Percentiles rank a stretch among this genome's conserved stretches.
Evolutionary conservation across 306 rosid genomes (phyloP).

Genomic region (Lathyrus sativus): DNA sequence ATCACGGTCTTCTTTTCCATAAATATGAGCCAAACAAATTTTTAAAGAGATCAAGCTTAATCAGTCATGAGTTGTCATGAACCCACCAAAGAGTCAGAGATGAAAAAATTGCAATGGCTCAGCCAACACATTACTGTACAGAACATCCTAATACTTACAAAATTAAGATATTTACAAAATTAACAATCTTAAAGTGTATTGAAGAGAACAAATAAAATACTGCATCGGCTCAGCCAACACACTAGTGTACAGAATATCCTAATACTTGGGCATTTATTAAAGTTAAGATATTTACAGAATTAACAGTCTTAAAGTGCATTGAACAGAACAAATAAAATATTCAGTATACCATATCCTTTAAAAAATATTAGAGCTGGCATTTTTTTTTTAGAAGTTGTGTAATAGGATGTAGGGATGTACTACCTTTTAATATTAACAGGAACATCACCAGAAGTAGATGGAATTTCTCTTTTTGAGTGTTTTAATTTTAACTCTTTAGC

Average conservation of each 20-base stretch:
- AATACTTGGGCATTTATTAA: slow-evolving; percentile 3
- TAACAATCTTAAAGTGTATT: slow-evolving; percentile 16
- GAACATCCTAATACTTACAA: slow-evolving; percentile 25
- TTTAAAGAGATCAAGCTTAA: not conserved
- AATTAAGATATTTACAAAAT: slow-evolving; percentile 6
- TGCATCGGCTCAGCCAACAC: not conserved
- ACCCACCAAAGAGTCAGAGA: not conserved
- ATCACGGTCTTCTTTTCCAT: slow-evolving; percentile 1
- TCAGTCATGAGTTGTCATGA: slow-evolving; percentile 5
- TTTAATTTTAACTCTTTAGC: slow-evolving; percentile 61
- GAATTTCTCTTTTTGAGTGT: slow-evolving; percentile 32
- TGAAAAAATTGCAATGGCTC: slow-evolving; percentile 6
- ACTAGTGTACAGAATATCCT: slow-evolving; percentile 24
- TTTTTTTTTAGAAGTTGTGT: not conserved
- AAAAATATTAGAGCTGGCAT: not conserved
- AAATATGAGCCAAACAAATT: slow-evolving; percentile 14
- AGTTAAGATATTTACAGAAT: slow-evolving; percentile 11
- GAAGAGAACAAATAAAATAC: slow-evolving; percentile 7
- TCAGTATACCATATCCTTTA: slow-evolving; percentile 1
- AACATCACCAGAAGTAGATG: slow-evolving; percentile 45
- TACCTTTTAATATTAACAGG: slow-evolving; percentile 65
- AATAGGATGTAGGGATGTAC: no score
- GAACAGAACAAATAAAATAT: slow-evolving; percentile 6
- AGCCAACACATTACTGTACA: not conserved
- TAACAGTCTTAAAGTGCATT: slow-evolving; percentile 17